A percentile compares a stretch with the other conserved stretches of the same genome.
Conservation (phyloP, 1,284 basidiomycete species). For the Phellopilus nigrolimitatus region DNA sequence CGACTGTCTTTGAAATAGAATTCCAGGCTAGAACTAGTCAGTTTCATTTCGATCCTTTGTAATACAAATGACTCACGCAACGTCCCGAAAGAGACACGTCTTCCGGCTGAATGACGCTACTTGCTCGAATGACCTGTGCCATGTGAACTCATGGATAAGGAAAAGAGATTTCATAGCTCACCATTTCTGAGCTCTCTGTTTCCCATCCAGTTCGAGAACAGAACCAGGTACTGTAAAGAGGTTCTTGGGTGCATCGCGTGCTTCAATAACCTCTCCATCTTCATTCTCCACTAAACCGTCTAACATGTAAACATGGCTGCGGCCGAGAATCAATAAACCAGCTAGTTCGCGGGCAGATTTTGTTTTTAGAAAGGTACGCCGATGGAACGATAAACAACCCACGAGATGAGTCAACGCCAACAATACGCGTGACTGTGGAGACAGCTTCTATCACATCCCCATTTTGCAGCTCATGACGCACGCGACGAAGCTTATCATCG, state of each 20-base stretch:
- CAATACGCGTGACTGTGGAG: constrained; percentile 78
- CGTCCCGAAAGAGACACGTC: constrained; percentile 85
- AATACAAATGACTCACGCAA: constrained; percentile 57
- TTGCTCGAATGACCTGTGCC: constrained; percentile 74
- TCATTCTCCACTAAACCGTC: constrained; percentile 90
- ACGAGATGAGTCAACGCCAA: constrained; percentile 87
- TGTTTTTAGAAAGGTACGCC: constrained; percentile 1
- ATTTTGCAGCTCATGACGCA: constrained; percentile 82
- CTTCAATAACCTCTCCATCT: constrained; percentile 86
- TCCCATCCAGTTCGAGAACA: constrained; percentile 71
- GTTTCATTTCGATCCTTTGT: constrained; percentile 5
- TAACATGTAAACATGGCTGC: constrained; percentile 83
- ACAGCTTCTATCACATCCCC: constrained; percentile 93
- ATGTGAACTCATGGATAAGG: not conserved
- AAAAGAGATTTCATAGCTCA: constrained; percentile 32
- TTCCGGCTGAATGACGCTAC: constrained; percentile 76
- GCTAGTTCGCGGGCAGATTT: constrained; percentile 51
- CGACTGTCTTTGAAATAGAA: constrained; percentile 87
- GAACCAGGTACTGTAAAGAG: constrained; percentile 85
- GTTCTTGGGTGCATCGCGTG: constrained; percentile 78
- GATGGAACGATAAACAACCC: constrained; percentile 26
- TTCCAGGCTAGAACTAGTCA: constrained; percentile 56
- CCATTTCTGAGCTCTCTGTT: constrained; percentile 78
- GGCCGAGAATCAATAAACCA: constrained; percentile 83
- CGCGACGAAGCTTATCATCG: constrained; percentile 74